These are phyloP conservation scores for Chlorella sp. DNA, from an alignment of 139 green algal species.

Conservation along the genomic window DNA sequence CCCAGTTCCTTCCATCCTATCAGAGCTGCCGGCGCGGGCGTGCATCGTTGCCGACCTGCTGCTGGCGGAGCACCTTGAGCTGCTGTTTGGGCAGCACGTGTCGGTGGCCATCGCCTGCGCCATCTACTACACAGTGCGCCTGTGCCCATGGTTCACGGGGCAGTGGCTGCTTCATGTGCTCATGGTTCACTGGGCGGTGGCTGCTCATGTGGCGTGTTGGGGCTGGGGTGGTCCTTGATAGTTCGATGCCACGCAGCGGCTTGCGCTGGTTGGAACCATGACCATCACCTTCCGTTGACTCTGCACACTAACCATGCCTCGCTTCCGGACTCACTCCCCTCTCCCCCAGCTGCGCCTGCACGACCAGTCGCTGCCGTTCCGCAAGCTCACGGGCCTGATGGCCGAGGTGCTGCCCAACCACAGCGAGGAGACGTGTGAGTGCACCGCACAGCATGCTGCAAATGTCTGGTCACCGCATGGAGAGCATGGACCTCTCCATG, in stretches of 20 bases:
- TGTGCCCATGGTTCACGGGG: neutral
- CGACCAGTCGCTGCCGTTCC: constrained; percentile 7
- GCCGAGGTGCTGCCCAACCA: constrained; percentile 22
- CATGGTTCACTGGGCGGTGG: no score
- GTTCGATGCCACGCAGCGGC: no score
- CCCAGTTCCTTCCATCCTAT: no score
- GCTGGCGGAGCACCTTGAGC: constrained; percentile 31
- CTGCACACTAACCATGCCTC: no score
- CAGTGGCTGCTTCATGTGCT: neutral
- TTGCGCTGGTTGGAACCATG: no score
- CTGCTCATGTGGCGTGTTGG: no score
- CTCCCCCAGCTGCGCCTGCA: constrained; percentile 26
- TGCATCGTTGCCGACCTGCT: constrained; percentile 20
- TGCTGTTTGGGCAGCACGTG: constrained; percentile 40
- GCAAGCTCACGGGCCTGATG: constrained; percentile 18
- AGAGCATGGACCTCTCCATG: no score
- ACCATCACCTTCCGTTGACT: no score
- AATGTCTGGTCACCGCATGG: no score
- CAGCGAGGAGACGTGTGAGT: constrained; percentile 1
- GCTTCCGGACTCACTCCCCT: neutral
- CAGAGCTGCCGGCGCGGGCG: neutral
- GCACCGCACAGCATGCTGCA: no score
- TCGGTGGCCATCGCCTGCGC: constrained; percentile 22
- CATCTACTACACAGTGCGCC: constrained; percentile 32
- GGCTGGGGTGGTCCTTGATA: no score